Base-by-base conservation (phyloP, 2,329 filamentous ascomycete genomes). In the Rasamsonia emersonii region DNA sequence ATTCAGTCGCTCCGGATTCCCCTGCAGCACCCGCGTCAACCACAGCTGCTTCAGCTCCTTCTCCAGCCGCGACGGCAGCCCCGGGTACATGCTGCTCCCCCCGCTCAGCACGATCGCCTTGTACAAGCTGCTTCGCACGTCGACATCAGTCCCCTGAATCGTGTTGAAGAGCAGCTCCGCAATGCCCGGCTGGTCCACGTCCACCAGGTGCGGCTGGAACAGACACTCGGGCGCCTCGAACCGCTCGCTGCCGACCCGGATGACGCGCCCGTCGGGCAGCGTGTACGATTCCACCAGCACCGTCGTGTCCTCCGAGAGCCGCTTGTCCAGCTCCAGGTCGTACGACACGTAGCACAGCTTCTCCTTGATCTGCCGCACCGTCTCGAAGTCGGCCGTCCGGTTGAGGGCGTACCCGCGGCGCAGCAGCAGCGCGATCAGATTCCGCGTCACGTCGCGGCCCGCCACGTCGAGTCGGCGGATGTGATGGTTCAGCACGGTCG, bases 291-390 rank as follows among this genome's bases (percentile, higher is more conserved):
- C 91, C 8, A 98, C 91, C 34, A 98, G 70, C 6, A 95, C 86
- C 1, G 91, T 98, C 10, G 91, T 98, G 51, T 98, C 91, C 65
- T 98, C 91, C 53, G 85, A 93, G 43, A 98, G 77, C 47, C 84
- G 79, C 67, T 96, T 88, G 70, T 98, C 91, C 34, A 98, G 72
- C 62, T 93, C 86, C 36, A 98, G 75, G 60, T 98, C 91, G 69
- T 96, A 98, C 9, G 88, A 95, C 36, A 98, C 89, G 60, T 98
- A 98, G 73, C 91, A 96, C 31, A 98, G 82, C 73, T 98, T 98
- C 72, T 98, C 91, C 69, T 98, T 98, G 70, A 98, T 96, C 62
- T 96, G 89, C 41, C 91, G 83, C 35, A 98, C 91, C 3, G 91
- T 98, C 65, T 98, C 91, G 61, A 98, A 98, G 61, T 98, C 91